Conservation (phyloP, 2,329 filamentous ascomycete genomes). For the Ceratocystis destructans region DNA sequence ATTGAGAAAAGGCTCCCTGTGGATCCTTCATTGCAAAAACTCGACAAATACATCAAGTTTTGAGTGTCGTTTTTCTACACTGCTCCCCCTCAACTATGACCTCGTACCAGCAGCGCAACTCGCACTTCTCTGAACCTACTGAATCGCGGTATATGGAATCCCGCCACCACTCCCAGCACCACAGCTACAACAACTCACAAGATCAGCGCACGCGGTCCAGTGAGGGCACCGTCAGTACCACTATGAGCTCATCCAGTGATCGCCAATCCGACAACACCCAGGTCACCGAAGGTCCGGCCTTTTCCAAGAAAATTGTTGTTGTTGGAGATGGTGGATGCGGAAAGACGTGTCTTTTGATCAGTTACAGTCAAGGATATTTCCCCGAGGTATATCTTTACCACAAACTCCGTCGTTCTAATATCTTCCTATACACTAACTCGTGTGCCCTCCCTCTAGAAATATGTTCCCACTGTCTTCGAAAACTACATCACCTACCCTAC, state of each 20-base stretch:
- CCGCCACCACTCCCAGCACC: constrained; percentile 15
- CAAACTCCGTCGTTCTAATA: no score
- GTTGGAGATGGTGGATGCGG: constrained; percentile 96
- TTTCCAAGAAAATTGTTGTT: constrained; percentile 98
- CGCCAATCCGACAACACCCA: constrained; percentile 68
- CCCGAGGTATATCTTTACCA: constrained; percentile 55
- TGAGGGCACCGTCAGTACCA: constrained; percentile 81
- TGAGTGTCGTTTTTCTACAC: constrained; percentile 5
- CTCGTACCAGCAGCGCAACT: constrained; percentile 18
- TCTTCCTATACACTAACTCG: no score
- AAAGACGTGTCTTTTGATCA: constrained; percentile 96
- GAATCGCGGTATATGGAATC: constrained; percentile 13
- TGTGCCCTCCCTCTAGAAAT: constrained; percentile 55
- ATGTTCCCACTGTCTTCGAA: constrained; percentile 96
- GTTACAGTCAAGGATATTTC: constrained; percentile 97
- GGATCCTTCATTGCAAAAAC: background rate
- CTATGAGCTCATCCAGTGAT: constrained; percentile 60
- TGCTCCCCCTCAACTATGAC: constrained; percentile 13
- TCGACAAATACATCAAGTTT: background rate
- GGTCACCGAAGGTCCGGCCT: constrained; percentile 78
- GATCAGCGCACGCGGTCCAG: constrained; percentile 54
- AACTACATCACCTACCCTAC: constrained; percentile 98
- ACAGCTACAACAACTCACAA: constrained; percentile 37
- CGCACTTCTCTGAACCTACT: constrained; percentile 16
- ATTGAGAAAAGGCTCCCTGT: background rate